Percentiles rank a stretch among this genome's conserved stretches.
These are phyloP conservation scores for Ophiostoma piceae DNA, from an alignment of 2,329 filamentous ascomycete genomes.

Conservation along the genomic window DNA sequence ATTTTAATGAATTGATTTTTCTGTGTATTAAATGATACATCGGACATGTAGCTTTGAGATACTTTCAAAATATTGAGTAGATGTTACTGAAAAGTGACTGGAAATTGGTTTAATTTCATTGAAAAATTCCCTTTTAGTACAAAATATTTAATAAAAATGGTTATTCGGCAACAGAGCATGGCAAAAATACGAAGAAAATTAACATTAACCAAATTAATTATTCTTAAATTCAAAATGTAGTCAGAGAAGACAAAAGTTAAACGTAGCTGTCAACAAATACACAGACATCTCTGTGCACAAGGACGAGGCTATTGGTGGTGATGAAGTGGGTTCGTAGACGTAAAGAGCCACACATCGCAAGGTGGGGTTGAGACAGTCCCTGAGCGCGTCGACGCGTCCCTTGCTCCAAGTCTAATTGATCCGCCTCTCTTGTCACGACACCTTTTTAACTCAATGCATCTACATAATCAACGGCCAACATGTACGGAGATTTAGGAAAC, in stretches of 20 bases:
- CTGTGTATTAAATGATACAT: too few species aligned
- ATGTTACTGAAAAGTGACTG: too few species aligned
- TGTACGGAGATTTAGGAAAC: slow-evolving; percentile 85
- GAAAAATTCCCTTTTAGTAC: too few species aligned
- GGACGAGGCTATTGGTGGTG: background rate
- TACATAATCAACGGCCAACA: slow-evolving; percentile 36
- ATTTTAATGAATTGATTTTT: too few species aligned
- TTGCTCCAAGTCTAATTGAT: background rate
- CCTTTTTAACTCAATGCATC: background rate
- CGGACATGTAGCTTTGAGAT: too few species aligned
- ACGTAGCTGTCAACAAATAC: background rate
- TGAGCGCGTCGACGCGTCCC: slow-evolving; percentile 14
- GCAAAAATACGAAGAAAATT: too few species aligned
- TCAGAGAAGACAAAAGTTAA: background rate
- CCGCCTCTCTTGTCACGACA: background rate
- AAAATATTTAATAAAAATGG: too few species aligned
- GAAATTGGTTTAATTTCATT: too few species aligned
- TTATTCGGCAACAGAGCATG: too few species aligned
- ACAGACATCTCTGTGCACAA: background rate
- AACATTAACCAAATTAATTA: too few species aligned
- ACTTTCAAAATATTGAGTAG: too few species aligned
- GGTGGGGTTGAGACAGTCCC: slow-evolving; percentile 14
- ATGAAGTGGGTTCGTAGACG: background rate
- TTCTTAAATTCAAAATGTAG: too few species aligned
- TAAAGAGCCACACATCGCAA: background rate